Evolutionary conservation across 495 filamentous ascomycete genomes (phyloP), one percentile per base, ranked within the genome.

Genomic region (Tetracladium marchalianum): DNA sequence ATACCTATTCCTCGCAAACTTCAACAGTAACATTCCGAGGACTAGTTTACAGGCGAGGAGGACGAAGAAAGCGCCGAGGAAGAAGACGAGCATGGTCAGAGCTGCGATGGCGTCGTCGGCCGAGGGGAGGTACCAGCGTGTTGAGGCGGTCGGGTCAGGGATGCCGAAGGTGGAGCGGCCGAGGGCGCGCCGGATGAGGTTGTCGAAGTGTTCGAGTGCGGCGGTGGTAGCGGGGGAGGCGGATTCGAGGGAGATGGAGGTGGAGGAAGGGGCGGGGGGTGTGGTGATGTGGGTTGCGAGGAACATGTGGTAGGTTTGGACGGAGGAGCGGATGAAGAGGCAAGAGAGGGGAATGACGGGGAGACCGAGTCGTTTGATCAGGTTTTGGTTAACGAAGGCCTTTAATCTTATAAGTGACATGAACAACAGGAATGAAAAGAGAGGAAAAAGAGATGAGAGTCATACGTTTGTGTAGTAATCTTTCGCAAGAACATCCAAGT

Each of bases 241-340:
- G 0, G 72, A 71, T 34, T 71, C 67, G 0, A 85, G 66, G 2
- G 85, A 78, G 0, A 84, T 77, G 12, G 74, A 72, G 1, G 81
- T 76, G 1, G 81, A 77, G 0, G 82, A 77, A 0, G 85, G 87
- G 5, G 83, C 77, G 7, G 88, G 69, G 0, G 85, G 83, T 2
- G 78, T 73, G 8, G 86, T 84, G 11, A 94, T 67, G 50, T 93
- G 76, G 0, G 85, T 87, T 6, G 90, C 84, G 10, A 97, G 76
- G 64, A 97, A 94, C 90, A 96, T 96, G 64, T 96, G 85, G 64
- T 99, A 99, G 10, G 90, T 96, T 62, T 99, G 92, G 15, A 97
- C 75, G 2, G 85, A 87, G 32, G 93, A 85, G 22, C 92, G 82
- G 60, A 99, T 90, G 66, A 97, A 97, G 43, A 99, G 84, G 55